A percentile compares a stretch with the other conserved stretches of the same genome.
phyloP scores from a whole-genome alignment of 2,329 filamentous ascomycete species.

The Fusarium aywerte region DNA sequence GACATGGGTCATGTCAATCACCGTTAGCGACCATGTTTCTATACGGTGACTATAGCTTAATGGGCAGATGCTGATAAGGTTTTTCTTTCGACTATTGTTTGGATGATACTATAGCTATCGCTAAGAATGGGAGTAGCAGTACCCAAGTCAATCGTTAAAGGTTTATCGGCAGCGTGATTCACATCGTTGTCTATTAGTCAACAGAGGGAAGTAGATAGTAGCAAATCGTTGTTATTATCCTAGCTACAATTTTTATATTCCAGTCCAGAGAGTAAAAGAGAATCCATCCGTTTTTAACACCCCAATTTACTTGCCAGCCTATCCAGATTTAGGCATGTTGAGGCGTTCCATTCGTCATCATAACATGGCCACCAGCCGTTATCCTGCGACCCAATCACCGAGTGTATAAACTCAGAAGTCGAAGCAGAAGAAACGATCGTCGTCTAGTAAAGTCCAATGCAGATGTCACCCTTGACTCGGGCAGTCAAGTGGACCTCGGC shows the following conservation, averaged over 20 bases:
- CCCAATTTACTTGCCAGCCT: conserved; percentile 32
- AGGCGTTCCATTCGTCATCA: conserved; percentile 37
- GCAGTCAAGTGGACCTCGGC: conserved; percentile 71
- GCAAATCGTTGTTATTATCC: conserved; percentile 31
- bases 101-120: not conserved
- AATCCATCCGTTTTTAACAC: conserved; percentile 26
- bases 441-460: conserved; percentile 54
- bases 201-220: conserved; percentile 10
- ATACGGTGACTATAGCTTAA: not conserved
- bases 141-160: not conserved
- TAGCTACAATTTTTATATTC: conserved; percentile 37
- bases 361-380: conserved; percentile 29
- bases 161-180: not conserved
- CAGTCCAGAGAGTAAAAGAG: conserved; percentile 27
- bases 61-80: not conserved
- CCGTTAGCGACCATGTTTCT: not conserved
- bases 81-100: not conserved
- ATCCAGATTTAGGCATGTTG: conserved; percentile 33
- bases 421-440: not conserved
- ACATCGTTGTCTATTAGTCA: not conserved
- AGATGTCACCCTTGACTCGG: conserved; percentile 69
- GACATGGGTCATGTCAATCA: conserved; percentile 7
- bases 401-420: not conserved
- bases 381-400: conserved; percentile 32
- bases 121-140: not conserved